Percentiles rank a stretch among this genome's conserved stretches.
These are phyloP conservation scores for Exobasidium cylindrosporum DNA, from an alignment of 1,284 basidiomycete genomes.

Conservation along the genomic window DNA sequence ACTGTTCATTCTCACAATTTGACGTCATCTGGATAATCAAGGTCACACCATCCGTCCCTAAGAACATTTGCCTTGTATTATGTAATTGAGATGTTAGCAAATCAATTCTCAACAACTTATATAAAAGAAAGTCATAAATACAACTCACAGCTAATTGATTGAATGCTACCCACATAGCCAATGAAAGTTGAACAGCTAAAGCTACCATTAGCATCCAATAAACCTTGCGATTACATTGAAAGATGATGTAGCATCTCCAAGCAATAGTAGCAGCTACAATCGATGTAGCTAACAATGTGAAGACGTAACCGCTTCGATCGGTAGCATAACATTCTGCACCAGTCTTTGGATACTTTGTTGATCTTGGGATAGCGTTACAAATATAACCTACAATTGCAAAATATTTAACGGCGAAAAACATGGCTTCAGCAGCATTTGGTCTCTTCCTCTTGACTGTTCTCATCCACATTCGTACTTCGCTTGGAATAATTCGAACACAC, in stretches of 20 bases:
- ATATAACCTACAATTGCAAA: not conserved
- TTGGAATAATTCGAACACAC: slow-evolving; percentile 4
- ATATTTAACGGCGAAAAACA: slow-evolving; percentile 15
- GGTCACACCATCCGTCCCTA: slow-evolving; percentile 5
- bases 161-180: slow-evolving; percentile 4
- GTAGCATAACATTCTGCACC: slow-evolving; percentile 6
- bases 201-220: not conserved
- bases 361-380: not conserved
- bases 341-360: not conserved
- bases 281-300: not conserved
- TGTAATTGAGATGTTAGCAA: not conserved
- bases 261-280: slow-evolving; percentile 11
- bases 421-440: slow-evolving; percentile 12
- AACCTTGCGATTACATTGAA: slow-evolving; percentile 8
- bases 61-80: not conserved
- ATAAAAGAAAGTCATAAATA: not conserved
- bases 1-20: no score
- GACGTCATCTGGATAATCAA: not conserved
- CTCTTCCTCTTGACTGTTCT: slow-evolving; percentile 1
- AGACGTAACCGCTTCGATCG: not conserved
- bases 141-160: slow-evolving; percentile 4
- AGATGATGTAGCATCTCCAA: slow-evolving; percentile 18
- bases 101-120: no score
- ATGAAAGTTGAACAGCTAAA: slow-evolving; percentile 4
- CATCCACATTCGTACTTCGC: slow-evolving; percentile 12